Evolutionary conservation across 2,329 filamentous ascomycete species (phyloP), one percentile per base, ranked within the genome.

Genomic region (Lachnellula suecica): DNA sequence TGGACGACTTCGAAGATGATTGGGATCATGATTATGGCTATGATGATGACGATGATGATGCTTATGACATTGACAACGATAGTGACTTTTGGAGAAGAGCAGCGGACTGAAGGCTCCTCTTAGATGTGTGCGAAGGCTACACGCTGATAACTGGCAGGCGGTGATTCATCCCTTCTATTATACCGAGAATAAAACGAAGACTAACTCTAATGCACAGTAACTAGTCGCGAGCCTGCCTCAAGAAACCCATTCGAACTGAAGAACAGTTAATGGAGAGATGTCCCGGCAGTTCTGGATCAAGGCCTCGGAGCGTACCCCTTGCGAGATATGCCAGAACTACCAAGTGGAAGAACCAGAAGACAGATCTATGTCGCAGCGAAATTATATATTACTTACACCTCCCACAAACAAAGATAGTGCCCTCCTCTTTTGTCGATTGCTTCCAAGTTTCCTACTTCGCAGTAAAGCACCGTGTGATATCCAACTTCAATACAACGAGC

Each of bases 41-140:
- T 46, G 29, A 34, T 45, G 29, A 37, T 38, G 51, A 45, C 42
- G 24, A 34, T 45, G 43, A 29, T 38, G 15, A 51, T n/a, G 15
- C 35, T 34, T 49, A 45, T 41, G 46, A 53, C 34, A 34, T 41
- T 44, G 40, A 53, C 15, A 44, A 49, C 19, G 40, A 49, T 45
- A 49, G 46, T 46, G 51, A 53, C 51, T 45, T 43, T 41, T 53
- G 41, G 51, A 50, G 51, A 47, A 46, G 47, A 47, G 51, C 47
- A 15, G 41, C 19, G 20, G 47, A 51, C 51, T 54, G n/a, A 50
- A 51, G 42, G 34, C 41, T 47, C 15, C 25, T 50, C 25, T 9
- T 54, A 24, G 17, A 47, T 50, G 4, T 25, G 38, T 35, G 24
- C 44, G 19, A 51, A 54, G 44, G 13, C 27, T 44, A 38, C 35